Base-by-base conservation (phyloP, 768 basidiomycete species). In the Serendipita sp. region DNA sequence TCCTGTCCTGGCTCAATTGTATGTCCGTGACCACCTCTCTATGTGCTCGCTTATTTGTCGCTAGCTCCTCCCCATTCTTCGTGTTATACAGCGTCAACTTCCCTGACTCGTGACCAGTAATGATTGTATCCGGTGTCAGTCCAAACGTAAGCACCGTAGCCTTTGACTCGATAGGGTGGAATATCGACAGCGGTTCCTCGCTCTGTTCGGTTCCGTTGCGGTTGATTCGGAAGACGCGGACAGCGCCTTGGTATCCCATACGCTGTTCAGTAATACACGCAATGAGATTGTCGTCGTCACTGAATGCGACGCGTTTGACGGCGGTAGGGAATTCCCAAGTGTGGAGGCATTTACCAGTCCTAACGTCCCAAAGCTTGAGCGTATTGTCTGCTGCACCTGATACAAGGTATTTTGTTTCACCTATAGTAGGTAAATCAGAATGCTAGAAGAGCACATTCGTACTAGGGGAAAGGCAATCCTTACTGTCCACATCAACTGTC, bases 251-350 rank as follows among this genome's bases (percentile, higher is more conserved):
- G 74, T 83, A 75, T 0, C 95, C 96, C 88, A 93, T 93, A 64
- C 96, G 87, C 75, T 96, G 93, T 75, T 98, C 96, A 1, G 96
- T 98, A 69, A 97, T 90, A 71, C 90, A 92, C 29, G 97, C 86
- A 37, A 98, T 78, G 69, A 83, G 81, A 27, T 82, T 80, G 71
- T 88, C 90, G 69, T 89, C 85, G 64, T 88, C 87, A 74, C 82
- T 91, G 79, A 95, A 97, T 4, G 85, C 82, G 27, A 98, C 95
- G 50, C 95, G 80, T 80, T 97, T 98, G 69, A 99, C 90, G 3
- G 96, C 96, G 0, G 95, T 98, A 40, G 90, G 89, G 80, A 96
- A 97, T 74, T 98, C 95, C 96, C 96, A 99, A 2, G 82, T 86
- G 73, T 85, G 90, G 33, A 99, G 78, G 71, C 91, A 93, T 75